Evolutionary conservation across 768 basidiomycete species (phyloP).

Genomic region (Cyclocybe aegerita): DNA sequence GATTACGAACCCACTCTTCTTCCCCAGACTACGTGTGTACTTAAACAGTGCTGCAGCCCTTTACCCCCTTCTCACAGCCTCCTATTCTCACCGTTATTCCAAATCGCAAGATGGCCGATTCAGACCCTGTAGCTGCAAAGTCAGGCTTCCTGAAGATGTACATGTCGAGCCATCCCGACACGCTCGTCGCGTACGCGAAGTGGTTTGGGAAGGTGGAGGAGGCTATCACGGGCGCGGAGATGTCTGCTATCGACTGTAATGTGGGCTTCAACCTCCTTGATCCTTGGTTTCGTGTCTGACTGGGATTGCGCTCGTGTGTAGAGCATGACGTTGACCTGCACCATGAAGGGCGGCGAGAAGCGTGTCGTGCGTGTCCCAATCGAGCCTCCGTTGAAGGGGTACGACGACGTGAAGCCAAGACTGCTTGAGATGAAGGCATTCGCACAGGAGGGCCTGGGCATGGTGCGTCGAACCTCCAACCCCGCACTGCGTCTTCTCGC

Average conservation of each 20-base stretch:
- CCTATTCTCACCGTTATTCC: no score
- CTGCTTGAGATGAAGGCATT: conserved; percentile 78
- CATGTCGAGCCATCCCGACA: conserved; percentile 84
- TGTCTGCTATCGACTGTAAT: conserved; percentile 69
- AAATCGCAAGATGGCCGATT: conserved; percentile 48
- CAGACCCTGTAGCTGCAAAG: conserved; percentile 62
- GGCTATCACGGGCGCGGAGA: conserved; percentile 60
- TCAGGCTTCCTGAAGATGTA: conserved; percentile 80
- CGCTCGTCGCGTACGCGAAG: conserved; percentile 80
- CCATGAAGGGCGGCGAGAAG: conserved; percentile 44
- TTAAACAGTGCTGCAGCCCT: no score
- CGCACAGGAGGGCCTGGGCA: conserved; percentile 77
- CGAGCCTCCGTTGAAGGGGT: conserved; percentile 70
- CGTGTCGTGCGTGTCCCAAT: conserved; percentile 57
- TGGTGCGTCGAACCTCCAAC: conserved; percentile 46
- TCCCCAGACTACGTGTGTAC: no score
- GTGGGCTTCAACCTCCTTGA: conserved; percentile 30
- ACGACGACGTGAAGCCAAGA: conserved; percentile 82
- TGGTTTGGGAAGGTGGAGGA: conserved; percentile 67
- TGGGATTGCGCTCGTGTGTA: conserved; percentile 21
- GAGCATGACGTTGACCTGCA: conserved; percentile 73
- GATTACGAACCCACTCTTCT: no score
- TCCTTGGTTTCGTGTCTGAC: not conserved
- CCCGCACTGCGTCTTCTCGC: not conserved
- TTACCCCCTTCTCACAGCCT: no score